Conservation (phyloP, 2,329 filamentous ascomycete species). For the Rhexocercosporidium sp. region DNA sequence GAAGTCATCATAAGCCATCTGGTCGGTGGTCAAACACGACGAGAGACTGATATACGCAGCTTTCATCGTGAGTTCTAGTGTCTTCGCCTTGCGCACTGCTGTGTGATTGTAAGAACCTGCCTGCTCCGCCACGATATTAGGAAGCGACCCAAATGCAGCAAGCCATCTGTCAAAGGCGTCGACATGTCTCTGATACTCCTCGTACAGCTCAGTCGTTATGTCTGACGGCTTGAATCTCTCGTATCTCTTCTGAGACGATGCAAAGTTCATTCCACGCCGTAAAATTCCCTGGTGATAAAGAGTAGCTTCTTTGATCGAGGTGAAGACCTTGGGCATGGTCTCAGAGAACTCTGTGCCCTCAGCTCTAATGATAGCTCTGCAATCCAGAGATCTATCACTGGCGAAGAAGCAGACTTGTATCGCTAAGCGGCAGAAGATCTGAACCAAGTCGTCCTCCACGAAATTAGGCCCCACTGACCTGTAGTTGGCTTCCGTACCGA, state of each 20-base stretch:
- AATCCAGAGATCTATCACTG: constrained; percentile 8
- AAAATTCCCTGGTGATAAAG: constrained; percentile 16
- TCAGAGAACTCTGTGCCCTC: constrained; percentile 13
- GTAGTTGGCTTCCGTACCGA: background rate
- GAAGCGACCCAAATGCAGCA: background rate
- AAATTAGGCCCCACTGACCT: background rate
- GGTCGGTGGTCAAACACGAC: background rate
- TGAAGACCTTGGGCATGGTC: constrained; percentile 22
- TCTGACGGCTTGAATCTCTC: background rate
- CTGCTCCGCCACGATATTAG: background rate
- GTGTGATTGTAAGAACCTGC: background rate
- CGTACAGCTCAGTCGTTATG: constrained; percentile 2
- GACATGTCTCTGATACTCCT: background rate
- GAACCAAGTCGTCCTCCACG: constrained; percentile 22
- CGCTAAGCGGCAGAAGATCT: constrained; percentile 24
- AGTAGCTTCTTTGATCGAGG: constrained; percentile 20
- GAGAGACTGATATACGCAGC: constrained; percentile 2
- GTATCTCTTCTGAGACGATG: background rate
- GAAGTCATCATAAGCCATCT: constrained; percentile 7
- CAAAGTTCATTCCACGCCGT: constrained; percentile 9
- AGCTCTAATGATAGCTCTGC: constrained; percentile 7
- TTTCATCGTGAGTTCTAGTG: constrained; percentile 11
- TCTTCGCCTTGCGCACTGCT: constrained; percentile 2
- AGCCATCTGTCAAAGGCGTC: constrained; percentile 8
- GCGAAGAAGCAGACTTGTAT: constrained; percentile 25